phyloP scores from a whole-genome alignment of 164 flowering plant species.

The Macadamia integrifolia region DNA sequence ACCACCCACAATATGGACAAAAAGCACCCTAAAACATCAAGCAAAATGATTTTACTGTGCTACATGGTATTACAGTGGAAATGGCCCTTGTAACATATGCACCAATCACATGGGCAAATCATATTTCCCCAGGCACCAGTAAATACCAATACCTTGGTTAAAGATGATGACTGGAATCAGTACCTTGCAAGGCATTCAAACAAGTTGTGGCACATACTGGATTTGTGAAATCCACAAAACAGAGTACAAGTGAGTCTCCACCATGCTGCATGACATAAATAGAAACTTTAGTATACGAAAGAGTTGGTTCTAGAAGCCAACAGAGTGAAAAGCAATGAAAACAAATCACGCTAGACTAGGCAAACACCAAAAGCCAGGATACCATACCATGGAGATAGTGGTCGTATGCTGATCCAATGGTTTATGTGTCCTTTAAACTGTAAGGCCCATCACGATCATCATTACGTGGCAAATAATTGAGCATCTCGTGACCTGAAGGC shows the following conservation, averaged over 20 bases:
- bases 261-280: conserved; percentile 40
- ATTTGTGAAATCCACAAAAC: conserved; percentile 63
- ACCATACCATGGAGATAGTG: conserved; percentile 57
- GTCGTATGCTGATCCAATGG: conserved; percentile 67
- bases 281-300: neutral
- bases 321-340: neutral
- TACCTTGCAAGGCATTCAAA: conserved; percentile 66
- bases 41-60: too few species aligned
- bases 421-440: conserved; percentile 39
- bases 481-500: conserved; percentile 41
- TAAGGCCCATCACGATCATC: conserved; percentile 37
- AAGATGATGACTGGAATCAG: neutral
- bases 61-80: too few species aligned
- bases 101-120: neutral
- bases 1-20: too few species aligned
- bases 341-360: neutral
- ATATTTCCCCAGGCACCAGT: neutral
- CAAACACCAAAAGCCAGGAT: neutral
- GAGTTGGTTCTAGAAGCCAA: conserved; percentile 12
- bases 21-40: too few species aligned
- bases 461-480: conserved; percentile 36
- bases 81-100: too few species aligned
- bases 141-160: neutral
- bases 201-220: conserved; percentile 73
- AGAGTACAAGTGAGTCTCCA: conserved; percentile 61